These are phyloP conservation scores for Cudoniella acicularis DNA, from an alignment of 495 filamentous ascomycete species.

Conservation along the genomic window DNA sequence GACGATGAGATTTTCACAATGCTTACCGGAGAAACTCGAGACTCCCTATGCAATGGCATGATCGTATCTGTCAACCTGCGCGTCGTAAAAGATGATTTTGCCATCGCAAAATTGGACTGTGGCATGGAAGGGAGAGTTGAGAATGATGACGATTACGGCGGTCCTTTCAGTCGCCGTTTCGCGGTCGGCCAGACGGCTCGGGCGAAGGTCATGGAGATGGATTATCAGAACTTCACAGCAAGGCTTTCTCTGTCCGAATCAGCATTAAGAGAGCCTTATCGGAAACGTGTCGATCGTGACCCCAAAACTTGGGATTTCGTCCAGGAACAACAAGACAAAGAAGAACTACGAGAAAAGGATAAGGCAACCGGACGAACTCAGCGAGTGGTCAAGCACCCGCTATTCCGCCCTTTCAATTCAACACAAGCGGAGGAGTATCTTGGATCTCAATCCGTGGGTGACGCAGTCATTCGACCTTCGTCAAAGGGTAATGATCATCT, in stretches of 20 bases:
- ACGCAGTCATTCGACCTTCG: slow-evolving; percentile 91
- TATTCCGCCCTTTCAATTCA: slow-evolving; percentile 90
- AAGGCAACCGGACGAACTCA: slow-evolving; percentile 76
- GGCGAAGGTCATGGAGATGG: slow-evolving; percentile 81
- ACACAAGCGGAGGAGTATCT: slow-evolving; percentile 92
- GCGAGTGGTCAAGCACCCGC: slow-evolving; percentile 93
- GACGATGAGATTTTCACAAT: slow-evolving; percentile 91
- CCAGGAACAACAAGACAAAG: slow-evolving; percentile 74
- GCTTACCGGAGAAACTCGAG: slow-evolving; percentile 88
- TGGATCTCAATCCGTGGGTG: slow-evolving; percentile 75
- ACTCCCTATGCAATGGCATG: slow-evolving; percentile 82
- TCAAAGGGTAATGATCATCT: slow-evolving; percentile 93
- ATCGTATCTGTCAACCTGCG: slow-evolving; percentile 86
- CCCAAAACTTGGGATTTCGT: slow-evolving; percentile 81
- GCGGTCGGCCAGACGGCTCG: slow-evolving; percentile 75
- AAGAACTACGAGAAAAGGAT: slow-evolving; percentile 75
- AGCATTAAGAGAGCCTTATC: slow-evolving; percentile 65
- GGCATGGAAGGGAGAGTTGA: slow-evolving; percentile 87
- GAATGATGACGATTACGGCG: slow-evolving; percentile 35
- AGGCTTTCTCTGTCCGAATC: slow-evolving; percentile 82
- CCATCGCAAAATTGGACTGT: slow-evolving; percentile 89
- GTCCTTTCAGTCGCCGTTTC: slow-evolving; percentile 51
- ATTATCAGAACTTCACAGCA: slow-evolving; percentile 74
- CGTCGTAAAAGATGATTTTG: slow-evolving; percentile 83
- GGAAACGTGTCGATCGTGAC: slow-evolving; percentile 61